Evolutionary conservation across 2,329 filamentous ascomycete species (phyloP), one percentile per base, ranked within the genome.

Genomic region (Beauveria australis): DNA sequence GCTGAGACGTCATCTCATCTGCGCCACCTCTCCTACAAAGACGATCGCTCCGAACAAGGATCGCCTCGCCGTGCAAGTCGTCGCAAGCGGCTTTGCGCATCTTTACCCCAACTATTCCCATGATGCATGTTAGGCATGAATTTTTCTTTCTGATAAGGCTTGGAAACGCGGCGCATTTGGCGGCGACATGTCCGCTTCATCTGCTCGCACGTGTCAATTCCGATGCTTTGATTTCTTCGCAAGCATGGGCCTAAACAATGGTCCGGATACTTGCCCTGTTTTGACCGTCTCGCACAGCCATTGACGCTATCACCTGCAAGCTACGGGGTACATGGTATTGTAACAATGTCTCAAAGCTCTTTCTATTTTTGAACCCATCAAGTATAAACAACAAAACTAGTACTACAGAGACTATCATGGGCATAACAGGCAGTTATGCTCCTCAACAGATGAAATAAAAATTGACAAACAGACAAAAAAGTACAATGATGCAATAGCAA

Each of bases 381-480:
- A 24, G 10, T 16, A 19, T 59, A 40, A 26, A 47, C n/a, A 46
- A 59, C 9, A 53, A 33, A 53, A 41, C 57, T 59, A 59, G 41
- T 53, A 46, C 48, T 53, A 59, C 56, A 57, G 30, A 59, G 48
- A 59, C 46, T 46, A 46, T 53, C 48, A 52, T 46, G 48, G 48
- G 47, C 56, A 53, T 44, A 26, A 47, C 48, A 47, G 26, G 26
- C 24, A 46, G 41, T 53, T 18, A 53, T 59, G 57, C 48, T 53
- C 49, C 48, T 53, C 49, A 7, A 59, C 14, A 28, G 10, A n/a
- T 40, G 5, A 33, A 33, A 22, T 16, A 10, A 16, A 33, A 59
- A 41, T 12, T 47, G 26, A 46, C 10, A n/a, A 59, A 53, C 26
- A 28, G 19, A 37, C 33, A 40, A 28, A 53, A 59, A 59, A 59